A percentile compares a stretch with the other conserved stretches of the same genome.
Evolutionary conservation across 1,284 basidiomycete species (phyloP).

Genomic region (Apiotrichum veenhuisii): DNA sequence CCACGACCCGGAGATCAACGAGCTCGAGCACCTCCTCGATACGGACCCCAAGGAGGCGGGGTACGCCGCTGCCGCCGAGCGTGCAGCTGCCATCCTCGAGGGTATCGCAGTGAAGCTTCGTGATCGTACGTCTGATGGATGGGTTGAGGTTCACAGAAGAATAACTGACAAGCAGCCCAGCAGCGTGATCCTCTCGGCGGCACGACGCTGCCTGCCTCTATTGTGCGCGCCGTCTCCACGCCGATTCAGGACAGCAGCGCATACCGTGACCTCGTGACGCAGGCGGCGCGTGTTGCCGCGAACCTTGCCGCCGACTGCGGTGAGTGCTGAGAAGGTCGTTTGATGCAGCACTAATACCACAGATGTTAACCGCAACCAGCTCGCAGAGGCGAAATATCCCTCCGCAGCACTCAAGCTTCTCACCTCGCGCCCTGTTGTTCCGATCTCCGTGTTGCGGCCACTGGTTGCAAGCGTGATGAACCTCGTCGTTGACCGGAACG

Average conservation of each 20-base stretch:
- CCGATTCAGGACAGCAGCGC: background rate
- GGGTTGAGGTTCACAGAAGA: too few species aligned
- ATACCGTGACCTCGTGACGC: slow-evolving; percentile 12
- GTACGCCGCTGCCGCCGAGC: background rate
- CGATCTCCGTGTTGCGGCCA: slow-evolving; percentile 9
- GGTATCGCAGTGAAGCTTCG: slow-evolving; percentile 19
- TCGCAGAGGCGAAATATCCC: slow-evolving; percentile 22
- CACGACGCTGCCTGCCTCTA: background rate
- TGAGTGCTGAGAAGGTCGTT: too few species aligned
- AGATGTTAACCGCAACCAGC: slow-evolving; percentile 27
- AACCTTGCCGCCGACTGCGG: slow-evolving; percentile 39
- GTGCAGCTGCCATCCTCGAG: slow-evolving; percentile 11
- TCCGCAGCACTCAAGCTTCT: background rate
- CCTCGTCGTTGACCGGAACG: slow-evolving; percentile 25
- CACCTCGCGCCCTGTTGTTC: background rate
- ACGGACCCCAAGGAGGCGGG: background rate
- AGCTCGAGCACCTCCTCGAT: slow-evolving; percentile 10
- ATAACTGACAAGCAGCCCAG: too few species aligned
- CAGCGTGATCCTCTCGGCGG: background rate
- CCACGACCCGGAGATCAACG: slow-evolving; percentile 1
- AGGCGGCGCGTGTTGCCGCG: slow-evolving; percentile 36
- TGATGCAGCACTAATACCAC: too few species aligned
- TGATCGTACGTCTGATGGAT: slow-evolving; percentile 17
- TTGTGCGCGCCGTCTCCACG: background rate
- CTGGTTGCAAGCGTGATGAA: slow-evolving; percentile 37